Conservation (phyloP, 2,329 filamentous ascomycete genomes). For the Thielaviopsis musarum region DNA sequence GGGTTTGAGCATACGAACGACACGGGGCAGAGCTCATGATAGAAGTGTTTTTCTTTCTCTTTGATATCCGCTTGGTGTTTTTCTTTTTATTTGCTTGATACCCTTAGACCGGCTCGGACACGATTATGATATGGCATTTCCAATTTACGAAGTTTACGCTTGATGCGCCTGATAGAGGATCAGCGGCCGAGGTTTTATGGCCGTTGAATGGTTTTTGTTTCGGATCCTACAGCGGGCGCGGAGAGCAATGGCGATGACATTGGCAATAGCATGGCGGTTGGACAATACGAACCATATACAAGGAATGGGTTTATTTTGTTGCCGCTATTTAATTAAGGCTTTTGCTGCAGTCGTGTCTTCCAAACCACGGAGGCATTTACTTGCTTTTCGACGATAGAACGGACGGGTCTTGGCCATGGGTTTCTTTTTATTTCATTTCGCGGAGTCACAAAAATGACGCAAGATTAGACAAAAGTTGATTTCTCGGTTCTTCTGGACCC, state of each 20-base stretch:
- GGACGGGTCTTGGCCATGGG: slow-evolving; percentile 21
- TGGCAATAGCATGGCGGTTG: neutral
- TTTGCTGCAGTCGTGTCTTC: slow-evolving; percentile 18
- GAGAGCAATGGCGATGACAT: slow-evolving; percentile 11
- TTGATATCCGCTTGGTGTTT: slow-evolving; percentile 14
- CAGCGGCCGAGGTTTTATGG: slow-evolving; percentile 3
- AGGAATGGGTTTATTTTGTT: slow-evolving; percentile 1
- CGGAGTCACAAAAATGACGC: slow-evolving; percentile 13
- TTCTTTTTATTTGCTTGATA: slow-evolving; percentile 15
- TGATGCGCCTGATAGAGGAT: slow-evolving; percentile 13
- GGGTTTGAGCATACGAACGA: slow-evolving; percentile 20
- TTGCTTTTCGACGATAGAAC: slow-evolving; percentile 22
- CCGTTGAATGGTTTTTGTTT: slow-evolving; percentile 8
- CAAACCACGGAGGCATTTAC: slow-evolving; percentile 20
- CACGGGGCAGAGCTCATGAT: slow-evolving; percentile 12
- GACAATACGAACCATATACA: slow-evolving; percentile 4
- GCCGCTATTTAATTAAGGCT: slow-evolving; percentile 10
- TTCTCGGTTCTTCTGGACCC: slow-evolving; percentile 35
- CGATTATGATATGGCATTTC: slow-evolving; percentile 13
- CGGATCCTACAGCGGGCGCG: slow-evolving; percentile 12
- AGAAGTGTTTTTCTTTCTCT: slow-evolving; percentile 16
- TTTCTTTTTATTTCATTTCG: slow-evolving; percentile 13
- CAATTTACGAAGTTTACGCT: slow-evolving; percentile 13
- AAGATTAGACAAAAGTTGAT: slow-evolving; percentile 49
- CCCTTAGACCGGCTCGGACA: slow-evolving; percentile 17